Evolutionary conservation across 2,329 filamentous ascomycete species (phyloP), one percentile per base, ranked within the genome.

Genomic region (Fonsecaea nubica): DNA sequence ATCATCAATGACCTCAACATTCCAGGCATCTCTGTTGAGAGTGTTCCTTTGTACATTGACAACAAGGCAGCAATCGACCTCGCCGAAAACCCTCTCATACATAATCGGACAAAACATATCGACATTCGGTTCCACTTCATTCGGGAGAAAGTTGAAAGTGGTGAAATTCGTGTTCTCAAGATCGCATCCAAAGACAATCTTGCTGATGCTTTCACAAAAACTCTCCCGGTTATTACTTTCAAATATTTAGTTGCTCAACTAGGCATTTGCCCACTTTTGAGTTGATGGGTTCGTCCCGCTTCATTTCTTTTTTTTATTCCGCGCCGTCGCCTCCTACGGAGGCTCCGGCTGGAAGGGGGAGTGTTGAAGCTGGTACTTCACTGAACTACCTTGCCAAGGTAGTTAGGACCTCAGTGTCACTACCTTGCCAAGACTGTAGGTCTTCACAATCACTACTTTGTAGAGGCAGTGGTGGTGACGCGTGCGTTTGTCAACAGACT

Each of bases 21-120:
- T n/a, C 38, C 32, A 18, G 53, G 32, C 2, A 15, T 53, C 4
- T 18, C 13, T 12, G n/a, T 38, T 6, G 32, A 21, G 9, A 5
- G 3, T 8, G 30, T 68, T 8, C 18, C 38, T 0, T 48, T 70
- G 15, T n/a, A 13, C 6, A 52, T 56, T 15, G 66, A 72, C 35
- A 72, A 70, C 45, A 63, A 72, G 8, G 21, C 33, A 0, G 50
- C 40, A 9, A 45, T 71, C 2, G 58, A 64, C 7, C 52, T 72
- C 1, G 63, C 61, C 1, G 25, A 55, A 0, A 65, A 71, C 10
- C 48, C 63, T 0, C 57, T 61, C 15, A 52, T 66, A 12, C 57
- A 68, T 1, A 40, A 21, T 2, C 1, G 56, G 4, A 63, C 62
- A 4, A 71, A 71, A 63, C 40, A 68, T 57, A 71, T 71, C 32